Percentiles rank a stretch among this genome's conserved stretches.
Conservation (phyloP, 2,329 filamentous ascomycete species). For the Alternaria incomplexa region DNA sequence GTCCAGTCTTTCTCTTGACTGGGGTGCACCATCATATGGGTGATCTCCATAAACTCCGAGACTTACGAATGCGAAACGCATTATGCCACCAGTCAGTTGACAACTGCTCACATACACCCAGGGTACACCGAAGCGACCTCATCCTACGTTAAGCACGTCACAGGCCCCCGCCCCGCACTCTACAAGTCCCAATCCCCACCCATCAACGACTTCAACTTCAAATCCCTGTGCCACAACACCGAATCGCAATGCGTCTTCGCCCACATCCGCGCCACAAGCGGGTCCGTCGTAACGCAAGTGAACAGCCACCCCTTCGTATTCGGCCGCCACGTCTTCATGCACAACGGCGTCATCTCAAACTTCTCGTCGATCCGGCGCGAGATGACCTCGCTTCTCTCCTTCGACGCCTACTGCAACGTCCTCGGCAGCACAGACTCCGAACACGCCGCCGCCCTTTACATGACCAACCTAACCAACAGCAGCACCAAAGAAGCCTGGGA, state of each 20-base stretch:
- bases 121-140: conserved; percentile 56
- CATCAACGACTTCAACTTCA: conserved; percentile 61
- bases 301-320: conserved; percentile 65
- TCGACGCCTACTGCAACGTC: conserved; percentile 57
- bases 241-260: conserved; percentile 58
- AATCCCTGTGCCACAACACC: conserved; percentile 59
- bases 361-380: conserved; percentile 57
- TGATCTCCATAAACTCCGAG: neutral
- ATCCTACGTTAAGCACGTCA: conserved; percentile 47
- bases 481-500: conserved; percentile 52
- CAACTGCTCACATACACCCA: conserved; percentile 8
- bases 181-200: conserved; percentile 62
- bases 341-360: conserved; percentile 59
- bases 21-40: neutral
- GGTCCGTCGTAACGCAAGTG: conserved; percentile 55
- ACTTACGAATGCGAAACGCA: neutral
- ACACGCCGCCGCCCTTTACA: conserved; percentile 58
- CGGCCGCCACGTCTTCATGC: conserved; percentile 62
- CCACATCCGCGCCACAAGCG: conserved; percentile 60
- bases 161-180: conserved; percentile 54
- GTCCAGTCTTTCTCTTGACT: neutral
- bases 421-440: conserved; percentile 61
- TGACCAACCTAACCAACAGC: conserved; percentile 53
- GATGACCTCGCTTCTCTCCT: conserved; percentile 53
- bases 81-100: neutral